Conservation (phyloP, 2,329 filamentous ascomycete species). For the Hypoxylon sp. region DNA sequence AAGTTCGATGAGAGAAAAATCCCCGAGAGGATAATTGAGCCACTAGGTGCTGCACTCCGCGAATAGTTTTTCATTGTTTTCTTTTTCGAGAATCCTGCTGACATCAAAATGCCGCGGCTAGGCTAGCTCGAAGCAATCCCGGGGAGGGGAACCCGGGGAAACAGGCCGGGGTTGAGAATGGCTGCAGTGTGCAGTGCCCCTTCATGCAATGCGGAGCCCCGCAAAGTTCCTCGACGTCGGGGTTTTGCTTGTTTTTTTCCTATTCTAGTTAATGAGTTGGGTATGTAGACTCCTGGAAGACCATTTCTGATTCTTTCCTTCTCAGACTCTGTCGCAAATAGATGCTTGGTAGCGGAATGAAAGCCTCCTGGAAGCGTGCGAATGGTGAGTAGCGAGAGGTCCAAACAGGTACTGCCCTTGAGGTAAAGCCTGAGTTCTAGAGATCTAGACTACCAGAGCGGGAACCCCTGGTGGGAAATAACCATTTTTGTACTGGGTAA, state of each 20-base stretch:
- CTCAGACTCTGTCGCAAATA: constrained; percentile 7
- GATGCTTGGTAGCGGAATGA: constrained; percentile 11
- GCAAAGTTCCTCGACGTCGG: constrained; percentile 27
- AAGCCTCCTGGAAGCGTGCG: constrained; percentile 13
- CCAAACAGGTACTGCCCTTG: neutral
- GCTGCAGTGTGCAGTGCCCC: neutral
- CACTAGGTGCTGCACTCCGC: constrained; percentile 5
- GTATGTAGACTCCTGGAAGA: neutral
- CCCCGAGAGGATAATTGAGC: constrained; percentile 19
- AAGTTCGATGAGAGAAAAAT: constrained; percentile 23
- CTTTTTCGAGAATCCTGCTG: constrained; percentile 13
- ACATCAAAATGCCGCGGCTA: constrained; percentile 29
- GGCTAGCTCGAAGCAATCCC: constrained; percentile 13
- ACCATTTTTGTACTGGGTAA: no score
- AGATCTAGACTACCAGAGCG: constrained; percentile 25
- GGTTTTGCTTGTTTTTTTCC: constrained; percentile 19
- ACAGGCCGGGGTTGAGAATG: neutral
- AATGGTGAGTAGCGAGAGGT: neutral
- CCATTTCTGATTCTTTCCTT: constrained; percentile 8
- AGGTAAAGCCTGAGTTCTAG: neutral
- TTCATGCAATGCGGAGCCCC: constrained; percentile 36
- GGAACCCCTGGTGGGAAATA: no score
- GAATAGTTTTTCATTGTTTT: neutral
- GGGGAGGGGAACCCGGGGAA: constrained; percentile 14
- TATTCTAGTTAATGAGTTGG: constrained; percentile 12